Conservation (phyloP, 1,284 basidiomycete species). For the Mycena citricolor region DNA sequence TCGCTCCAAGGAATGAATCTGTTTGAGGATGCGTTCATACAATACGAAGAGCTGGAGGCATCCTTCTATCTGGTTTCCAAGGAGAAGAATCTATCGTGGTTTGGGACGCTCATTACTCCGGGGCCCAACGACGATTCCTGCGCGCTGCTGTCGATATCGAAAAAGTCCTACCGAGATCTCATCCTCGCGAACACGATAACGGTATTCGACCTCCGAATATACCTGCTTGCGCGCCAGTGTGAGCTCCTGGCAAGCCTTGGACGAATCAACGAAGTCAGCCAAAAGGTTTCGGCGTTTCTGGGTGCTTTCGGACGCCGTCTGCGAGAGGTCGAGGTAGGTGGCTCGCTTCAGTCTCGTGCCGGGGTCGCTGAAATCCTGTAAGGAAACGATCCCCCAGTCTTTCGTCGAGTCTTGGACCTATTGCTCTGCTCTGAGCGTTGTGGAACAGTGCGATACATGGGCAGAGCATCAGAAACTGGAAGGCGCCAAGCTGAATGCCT, state of each 20-base stretch:
- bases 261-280: constrained; percentile 65
- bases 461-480: constrained; percentile 47
- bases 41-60: constrained; percentile 91
- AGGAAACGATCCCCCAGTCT: constrained; percentile 71
- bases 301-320: constrained; percentile 79
- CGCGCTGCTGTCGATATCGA: constrained; percentile 75
- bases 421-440: constrained; percentile 84
- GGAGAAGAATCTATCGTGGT: constrained; percentile 89
- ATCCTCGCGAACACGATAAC: constrained; percentile 91
- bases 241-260: constrained; percentile 74
- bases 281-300: constrained; percentile 72
- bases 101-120: constrained; percentile 77
- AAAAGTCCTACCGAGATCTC: constrained; percentile 87
- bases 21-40: constrained; percentile 84
- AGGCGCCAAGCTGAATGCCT: constrained; percentile 43
- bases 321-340: constrained; percentile 69
- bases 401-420: constrained; percentile 96
- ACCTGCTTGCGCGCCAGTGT: constrained; percentile 88
- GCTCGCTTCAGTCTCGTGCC: constrained; percentile 1
- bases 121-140: constrained; percentile 76
- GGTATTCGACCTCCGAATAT: constrained; percentile 92
- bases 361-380: constrained; percentile 23
- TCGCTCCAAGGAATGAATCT: constrained; percentile 92
- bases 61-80: constrained; percentile 78
- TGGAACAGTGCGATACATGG: constrained; percentile 85